Evolutionary conservation across 1,284 basidiomycete species (phyloP), one percentile per base, ranked within the genome.

Genomic region (Cryptococcus sp.): DNA sequence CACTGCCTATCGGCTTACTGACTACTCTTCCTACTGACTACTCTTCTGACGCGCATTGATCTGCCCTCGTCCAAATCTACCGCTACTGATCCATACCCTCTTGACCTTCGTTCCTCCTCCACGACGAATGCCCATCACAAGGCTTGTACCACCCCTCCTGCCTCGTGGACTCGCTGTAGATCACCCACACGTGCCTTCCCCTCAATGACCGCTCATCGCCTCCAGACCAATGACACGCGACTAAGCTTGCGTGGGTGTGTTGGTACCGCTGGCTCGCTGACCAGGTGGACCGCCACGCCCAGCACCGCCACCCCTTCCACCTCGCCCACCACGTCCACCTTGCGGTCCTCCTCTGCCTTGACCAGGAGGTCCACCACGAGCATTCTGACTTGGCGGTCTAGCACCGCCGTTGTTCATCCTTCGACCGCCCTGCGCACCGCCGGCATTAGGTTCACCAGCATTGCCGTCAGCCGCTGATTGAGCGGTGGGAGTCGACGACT

Each of bases 371-470:
- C 43, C 47, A 34, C 53, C 57, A 44, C 48, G 17, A 34, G 37
- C 29, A 19, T 22, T 39, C 29, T 47, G 52, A 8, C 52, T 48
- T 23, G 40, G 59, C 26, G 25, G 38, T 39, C 57, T 52, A 19
- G 55, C 59, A 43, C 48, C 40, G 25, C 59, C 55, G 38, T 50
- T 55, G 25, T 29, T 16, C 45, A 50, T 20, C 43, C 55, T 44
- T 37, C 20, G 17, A 25, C 11, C 23, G 5, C n/a, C 37, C 41
- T 17, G 13, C 17, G 45, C 3, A 26, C 22, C 16, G 20, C 15
- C 3, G 45, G 45, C 45, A 26, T 26, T 44, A 19, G 29, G 25
- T n/a, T n/a, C n/a, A 6, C 34, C 16, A 49, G 26, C 23, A 11
- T 49, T 49, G 47, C 13, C 17, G 25, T 49, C 29, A n/a, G 20